Base-by-base conservation (phyloP, 306 rosid genomes). In the Phaseolus lunatus region DNA sequence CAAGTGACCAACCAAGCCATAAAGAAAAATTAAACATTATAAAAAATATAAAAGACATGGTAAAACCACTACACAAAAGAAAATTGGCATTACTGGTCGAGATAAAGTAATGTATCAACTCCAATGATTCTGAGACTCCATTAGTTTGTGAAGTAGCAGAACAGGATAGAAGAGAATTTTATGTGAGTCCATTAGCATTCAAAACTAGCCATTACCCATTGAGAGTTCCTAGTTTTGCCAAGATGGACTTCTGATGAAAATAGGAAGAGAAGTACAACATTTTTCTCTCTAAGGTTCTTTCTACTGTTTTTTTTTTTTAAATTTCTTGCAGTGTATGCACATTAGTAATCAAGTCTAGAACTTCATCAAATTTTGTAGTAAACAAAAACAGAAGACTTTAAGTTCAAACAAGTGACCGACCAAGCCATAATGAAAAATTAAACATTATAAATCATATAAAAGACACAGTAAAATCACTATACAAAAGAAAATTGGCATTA, bases 171-270 rank as follows among this genome's bases (percentile, higher is more conserved):
- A 82, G 84, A 4, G 66, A 83, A 52, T 1, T 67, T 80, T 9
- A 23, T 88, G 3, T 83, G 2, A 84, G 87, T 82, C 87, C 91
- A 88, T 82, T 91, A 87, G 88, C 98, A 91, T 89, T 86, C 88
- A 89, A 88, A 89, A 73, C 88, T 88, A 88, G 57, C 13, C 85
- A 91, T 69, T 16, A 81, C 85, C 74, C 70, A 5, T 12, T 11
- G 15, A 20, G 66, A 84, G 80, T 73, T 85, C 77, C 15, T 84
- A 89, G 92, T 89, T n/a, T n/a, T n/a, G n/a, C n/a, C n/a, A n/a
- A 88, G 93, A 91, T 88, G 92, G 93, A 91, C 95, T 78, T n/a
- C n/a, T n/a, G n/a, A n/a, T n/a, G n/a, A n/a, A n/a, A n/a, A n/a
- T n/a, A n/a, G n/a, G n/a, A n/a, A n/a, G n/a, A n/a, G n/a, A n/a